Evolutionary conservation across 2,329 filamentous ascomycete species (phyloP).

Genomic region (Sporothrix protearum): DNA sequence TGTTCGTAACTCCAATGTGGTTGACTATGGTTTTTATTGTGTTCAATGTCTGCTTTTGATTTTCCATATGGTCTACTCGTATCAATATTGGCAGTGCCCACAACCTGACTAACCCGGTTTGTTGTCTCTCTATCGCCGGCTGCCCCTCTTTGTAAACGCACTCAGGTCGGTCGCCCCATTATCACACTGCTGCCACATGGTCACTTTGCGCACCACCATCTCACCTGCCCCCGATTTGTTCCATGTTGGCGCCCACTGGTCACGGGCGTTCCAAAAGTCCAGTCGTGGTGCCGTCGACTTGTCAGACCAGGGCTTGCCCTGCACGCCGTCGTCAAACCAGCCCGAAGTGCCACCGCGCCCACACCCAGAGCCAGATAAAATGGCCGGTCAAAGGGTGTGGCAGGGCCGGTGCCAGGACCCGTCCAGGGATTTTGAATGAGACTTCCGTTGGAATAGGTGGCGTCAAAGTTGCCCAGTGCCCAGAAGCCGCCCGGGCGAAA

Average conservation of each 20-base stretch:
- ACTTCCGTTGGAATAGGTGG: conserved; percentile 22
- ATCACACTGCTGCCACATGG: conserved; percentile 28
- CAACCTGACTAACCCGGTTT: neutral
- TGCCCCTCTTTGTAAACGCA: conserved; percentile 2
- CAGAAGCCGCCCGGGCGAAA: conserved; percentile 20
- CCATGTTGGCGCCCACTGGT: conserved; percentile 10
- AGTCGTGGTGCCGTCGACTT: conserved; percentile 16
- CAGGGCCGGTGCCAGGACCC: conserved; percentile 8
- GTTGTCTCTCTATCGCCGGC: neutral
- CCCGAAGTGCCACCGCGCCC: conserved; percentile 47
- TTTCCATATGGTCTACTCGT: too few species aligned
- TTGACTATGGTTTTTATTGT: neutral
- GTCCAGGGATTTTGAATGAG: conserved; percentile 21
- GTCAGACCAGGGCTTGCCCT: conserved; percentile 26
- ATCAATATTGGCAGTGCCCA: neutral
- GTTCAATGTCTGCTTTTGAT: neutral
- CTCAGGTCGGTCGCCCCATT: conserved; percentile 21
- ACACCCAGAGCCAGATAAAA: conserved; percentile 53
- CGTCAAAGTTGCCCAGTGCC: conserved; percentile 13
- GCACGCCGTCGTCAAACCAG: conserved; percentile 39
- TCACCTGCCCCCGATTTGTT: conserved; percentile 26
- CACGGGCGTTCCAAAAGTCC: conserved; percentile 25
- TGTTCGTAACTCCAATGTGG: neutral
- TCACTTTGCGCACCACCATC: conserved; percentile 24
- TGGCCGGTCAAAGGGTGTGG: conserved; percentile 49